A percentile compares a stretch with the other conserved stretches of the same genome.
Evolutionary conservation across 257 asterid genomes (phyloP).

Genomic region (Osmanthus fragrans): DNA sequence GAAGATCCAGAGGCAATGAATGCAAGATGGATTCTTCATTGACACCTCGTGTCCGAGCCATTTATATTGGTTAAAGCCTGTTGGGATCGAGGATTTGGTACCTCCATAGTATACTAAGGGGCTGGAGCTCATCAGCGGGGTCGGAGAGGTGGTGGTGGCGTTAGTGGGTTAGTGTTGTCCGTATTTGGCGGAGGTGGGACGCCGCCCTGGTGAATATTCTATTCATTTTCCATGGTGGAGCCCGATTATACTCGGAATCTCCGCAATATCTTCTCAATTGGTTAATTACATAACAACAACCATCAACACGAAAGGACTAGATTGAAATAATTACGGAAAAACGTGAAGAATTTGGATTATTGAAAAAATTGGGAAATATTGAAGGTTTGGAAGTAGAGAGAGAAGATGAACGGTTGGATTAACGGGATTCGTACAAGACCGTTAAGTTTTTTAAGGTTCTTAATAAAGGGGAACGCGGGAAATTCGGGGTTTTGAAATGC

Average conservation of each 20-base stretch:
- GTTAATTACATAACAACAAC: background rate
- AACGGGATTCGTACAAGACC: conserved; percentile 28
- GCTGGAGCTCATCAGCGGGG: conserved; percentile 48
- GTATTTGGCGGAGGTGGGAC: conserved; percentile 75
- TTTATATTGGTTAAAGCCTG: conserved; percentile 77
- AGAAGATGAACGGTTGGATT: background rate
- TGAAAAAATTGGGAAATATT: background rate
- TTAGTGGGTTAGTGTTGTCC: conserved; percentile 44
- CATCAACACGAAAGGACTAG: background rate
- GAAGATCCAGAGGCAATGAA: conserved; percentile 83
- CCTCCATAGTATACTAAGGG: conserved; percentile 61
- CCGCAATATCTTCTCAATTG: conserved; percentile 24
- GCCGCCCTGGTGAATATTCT: conserved; percentile 72
- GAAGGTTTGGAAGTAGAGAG: conserved; percentile 1
- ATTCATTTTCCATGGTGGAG: conserved; percentile 98
- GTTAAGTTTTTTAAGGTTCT: conserved; percentile 37
- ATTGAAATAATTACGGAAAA: background rate
- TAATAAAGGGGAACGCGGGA: conserved; percentile 32
- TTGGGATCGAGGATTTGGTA: conserved; percentile 82
- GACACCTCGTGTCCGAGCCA: conserved; percentile 95
- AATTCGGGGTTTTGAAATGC: conserved; percentile 25
- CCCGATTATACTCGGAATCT: conserved; percentile 35
- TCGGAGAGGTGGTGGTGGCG: conserved; percentile 4
- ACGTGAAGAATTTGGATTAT: background rate
- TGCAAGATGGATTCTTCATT: conserved; percentile 69